Evolutionary conservation across 192 early-diverging fungal species (phyloP).

Genomic region (Gaertneriomyces sp.): DNA sequence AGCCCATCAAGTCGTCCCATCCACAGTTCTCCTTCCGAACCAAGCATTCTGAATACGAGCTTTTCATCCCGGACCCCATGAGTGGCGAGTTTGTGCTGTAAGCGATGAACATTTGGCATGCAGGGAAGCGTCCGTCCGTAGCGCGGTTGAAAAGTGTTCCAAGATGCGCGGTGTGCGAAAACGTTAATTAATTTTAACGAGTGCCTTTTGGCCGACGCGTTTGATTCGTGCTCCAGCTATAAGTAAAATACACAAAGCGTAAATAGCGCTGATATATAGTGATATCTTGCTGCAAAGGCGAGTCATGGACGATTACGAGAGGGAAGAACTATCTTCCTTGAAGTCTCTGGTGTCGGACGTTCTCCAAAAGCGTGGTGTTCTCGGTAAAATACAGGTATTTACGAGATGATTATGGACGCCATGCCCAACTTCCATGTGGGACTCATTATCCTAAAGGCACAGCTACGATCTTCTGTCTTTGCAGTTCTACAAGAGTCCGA

Average conservation of each 20-base stretch:
- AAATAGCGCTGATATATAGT: too few species aligned
- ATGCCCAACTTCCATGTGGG: too few species aligned
- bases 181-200: too few species aligned
- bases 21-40: conserved; percentile 54
- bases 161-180: too few species aligned
- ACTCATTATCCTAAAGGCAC: conserved; percentile 13
- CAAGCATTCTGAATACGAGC: conserved; percentile 57
- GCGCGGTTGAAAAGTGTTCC: too few species aligned
- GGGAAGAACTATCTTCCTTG: conserved; percentile 5
- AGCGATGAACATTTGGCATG: too few species aligned
- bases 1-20: conserved; percentile 40
- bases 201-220: too few species aligned
- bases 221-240: too few species aligned
- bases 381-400: conserved; percentile 27
- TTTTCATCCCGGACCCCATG: conserved; percentile 50
- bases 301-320: not conserved
- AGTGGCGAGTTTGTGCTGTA: conserved; percentile 50
- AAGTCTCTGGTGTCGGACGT: conserved; percentile 24
- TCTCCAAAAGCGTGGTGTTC: conserved; percentile 20
- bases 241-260: too few species aligned
- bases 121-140: too few species aligned
- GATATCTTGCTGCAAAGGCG: too few species aligned
- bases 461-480: conserved; percentile 27
- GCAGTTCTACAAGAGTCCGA: conserved; percentile 22
- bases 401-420: not conserved